Evolutionary conservation across 257 asterid species (phyloP), one percentile per base, ranked within the genome.

Genomic region (Prunella vulgaris): DNA sequence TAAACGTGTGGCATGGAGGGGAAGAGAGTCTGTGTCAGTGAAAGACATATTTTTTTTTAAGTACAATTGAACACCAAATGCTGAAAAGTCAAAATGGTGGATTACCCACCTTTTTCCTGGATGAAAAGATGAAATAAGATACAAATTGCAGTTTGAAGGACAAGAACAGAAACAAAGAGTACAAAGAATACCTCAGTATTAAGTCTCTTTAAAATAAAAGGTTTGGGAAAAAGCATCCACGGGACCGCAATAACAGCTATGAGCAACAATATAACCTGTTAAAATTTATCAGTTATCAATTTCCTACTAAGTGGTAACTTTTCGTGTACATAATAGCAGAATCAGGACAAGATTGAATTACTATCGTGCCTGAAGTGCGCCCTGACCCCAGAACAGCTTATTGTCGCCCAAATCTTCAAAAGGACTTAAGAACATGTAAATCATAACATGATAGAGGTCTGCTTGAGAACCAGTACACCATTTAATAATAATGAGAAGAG

Each of bases 391-490:
- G 81, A 94, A 89, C 73, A 94, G 80, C 84, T 78, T 68, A 79
- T 94, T 94, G 25, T 89, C 99, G 48, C 90, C 82, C 81, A 94
- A 92, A 83, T 84, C 88, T 73, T 94, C 96, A 59, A 91, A 89
- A 63, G 99, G 99, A 78, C 97, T 89, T 73, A 94, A 80, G 88
- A 94, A 94, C 99, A 94, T 94, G 78, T 94, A 94, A 74, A 94
- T 94, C 99, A 94, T 94, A 58, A 94, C 97, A 72, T 94, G 99
- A 76, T 94, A 94, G 53, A 94, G 93, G 78, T 94, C 99, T 12
- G 97, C 96, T 80, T 89, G 93, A 72, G 99, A 94, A 54, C 99
- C 99, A 72, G 89, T 80, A 76, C 96, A 91, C 99, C 99, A 94
- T 74, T 94, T 94, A 73, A 82, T 60, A 65, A 94, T 71, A 64